These are phyloP conservation scores for Puccinia horiana DNA, from an alignment of 1,284 basidiomycete genomes.

Conservation along the genomic window DNA sequence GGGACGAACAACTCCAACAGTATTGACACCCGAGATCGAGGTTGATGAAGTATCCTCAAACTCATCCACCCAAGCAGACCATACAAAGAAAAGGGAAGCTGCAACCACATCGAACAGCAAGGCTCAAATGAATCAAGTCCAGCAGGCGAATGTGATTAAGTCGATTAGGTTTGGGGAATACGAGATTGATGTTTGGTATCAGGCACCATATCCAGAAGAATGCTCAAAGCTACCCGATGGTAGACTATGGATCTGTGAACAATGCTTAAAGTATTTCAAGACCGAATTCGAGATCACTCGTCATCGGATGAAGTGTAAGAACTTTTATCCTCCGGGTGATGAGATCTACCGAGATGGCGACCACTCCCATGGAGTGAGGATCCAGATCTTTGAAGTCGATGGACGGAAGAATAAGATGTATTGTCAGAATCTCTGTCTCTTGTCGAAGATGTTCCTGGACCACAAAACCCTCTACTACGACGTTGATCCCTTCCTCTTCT, in stretches of 20 bases:
- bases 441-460: constrained; percentile 99
- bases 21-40: constrained; percentile 11
- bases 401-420: constrained; percentile 99
- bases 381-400: constrained; percentile 97
- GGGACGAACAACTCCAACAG: constrained; percentile 8
- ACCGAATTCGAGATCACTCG: constrained; percentile 81
- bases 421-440: constrained; percentile 96
- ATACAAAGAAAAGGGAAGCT: constrained; percentile 1
- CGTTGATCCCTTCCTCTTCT: constrained; percentile 98
- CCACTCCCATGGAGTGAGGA: constrained; percentile 51
- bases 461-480: constrained; percentile 99
- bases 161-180: constrained; percentile 86
- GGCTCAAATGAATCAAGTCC: not conserved
- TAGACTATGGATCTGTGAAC: constrained; percentile 93
- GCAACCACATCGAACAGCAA: not conserved
- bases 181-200: constrained; percentile 98
- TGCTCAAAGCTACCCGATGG: constrained; percentile 92
- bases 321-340: constrained; percentile 91
- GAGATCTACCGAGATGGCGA: constrained; percentile 91
- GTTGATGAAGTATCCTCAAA: constrained; percentile 23
- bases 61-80: constrained; percentile 9
- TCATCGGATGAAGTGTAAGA: constrained; percentile 93
- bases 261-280: constrained; percentile 98
- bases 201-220: constrained; percentile 98
- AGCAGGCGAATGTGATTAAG: constrained; percentile 15